Evolutionary conservation across 768 basidiomycete genomes (phyloP).

Genomic region (Tylopilus balloui): DNA sequence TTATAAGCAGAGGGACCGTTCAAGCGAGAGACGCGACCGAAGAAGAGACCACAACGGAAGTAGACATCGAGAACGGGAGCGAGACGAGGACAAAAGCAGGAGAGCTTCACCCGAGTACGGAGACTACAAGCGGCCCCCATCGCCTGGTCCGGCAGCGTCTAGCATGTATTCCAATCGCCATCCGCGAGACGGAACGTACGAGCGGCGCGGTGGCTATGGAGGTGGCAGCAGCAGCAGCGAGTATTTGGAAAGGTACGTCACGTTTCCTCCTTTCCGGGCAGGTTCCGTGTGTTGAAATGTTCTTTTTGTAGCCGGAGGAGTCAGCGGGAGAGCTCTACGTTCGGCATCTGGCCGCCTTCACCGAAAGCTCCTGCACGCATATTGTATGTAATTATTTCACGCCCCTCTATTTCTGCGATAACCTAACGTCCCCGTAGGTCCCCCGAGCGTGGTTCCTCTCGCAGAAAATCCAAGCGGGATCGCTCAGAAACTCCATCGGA

Average conservation of each 20-base stretch:
- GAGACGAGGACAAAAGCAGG: conserved; percentile 17
- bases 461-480: conserved; percentile 57
- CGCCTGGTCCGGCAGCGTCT: conserved; percentile 37
- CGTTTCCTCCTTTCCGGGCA: not conserved
- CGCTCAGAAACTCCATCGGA: conserved; percentile 45
- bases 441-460: conserved; percentile 46
- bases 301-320: conserved; percentile 52
- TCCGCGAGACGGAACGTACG: conserved; percentile 9
- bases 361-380: conserved; percentile 62
- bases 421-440: conserved; percentile 40
- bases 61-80: conserved; percentile 21
- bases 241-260: conserved; percentile 63
- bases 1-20: not conserved
- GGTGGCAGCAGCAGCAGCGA: conserved; percentile 40
- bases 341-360: conserved; percentile 79
- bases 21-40: conserved; percentile 4
- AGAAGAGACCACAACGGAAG: conserved; percentile 10
- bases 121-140: conserved; percentile 48
- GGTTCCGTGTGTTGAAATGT: not conserved
- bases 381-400: conserved; percentile 39
- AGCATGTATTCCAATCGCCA: conserved; percentile 53
- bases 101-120: conserved; percentile 57
- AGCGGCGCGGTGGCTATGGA: conserved; percentile 29
- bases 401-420: not conserved
- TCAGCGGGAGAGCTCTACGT: conserved; percentile 54